Conservation (phyloP, 1,139 yeast genomes). For the Blastobotrys illinoisensis region DNA sequence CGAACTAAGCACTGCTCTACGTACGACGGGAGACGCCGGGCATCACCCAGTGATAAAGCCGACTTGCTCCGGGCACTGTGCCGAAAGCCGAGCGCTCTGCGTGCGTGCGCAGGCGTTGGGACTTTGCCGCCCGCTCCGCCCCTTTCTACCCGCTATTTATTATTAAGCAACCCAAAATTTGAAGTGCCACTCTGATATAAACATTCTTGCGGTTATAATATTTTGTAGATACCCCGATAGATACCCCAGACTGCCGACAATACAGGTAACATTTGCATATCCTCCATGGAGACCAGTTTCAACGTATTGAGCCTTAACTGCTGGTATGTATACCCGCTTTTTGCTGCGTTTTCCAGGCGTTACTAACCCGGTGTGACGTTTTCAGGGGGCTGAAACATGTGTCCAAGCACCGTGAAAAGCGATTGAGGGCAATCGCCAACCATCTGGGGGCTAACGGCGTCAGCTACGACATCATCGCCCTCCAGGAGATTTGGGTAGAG, state of each 20-base stretch:
- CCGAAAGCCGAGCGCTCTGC: neutral
- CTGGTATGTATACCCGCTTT: constrained; percentile 10
- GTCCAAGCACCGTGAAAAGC: constrained; percentile 57
- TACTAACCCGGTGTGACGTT: neutral
- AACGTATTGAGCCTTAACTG: constrained; percentile 14
- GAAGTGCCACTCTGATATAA: neutral
- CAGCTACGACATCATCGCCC: constrained; percentile 74
- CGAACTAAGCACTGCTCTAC: neutral
- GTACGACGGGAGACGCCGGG: neutral
- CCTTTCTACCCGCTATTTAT: neutral
- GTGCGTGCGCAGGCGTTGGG: neutral
- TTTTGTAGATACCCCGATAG: neutral
- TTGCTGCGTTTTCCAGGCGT: neutral
- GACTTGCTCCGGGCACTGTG: neutral
- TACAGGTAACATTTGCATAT: neutral
- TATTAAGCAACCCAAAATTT: neutral
- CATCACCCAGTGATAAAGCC: neutral
- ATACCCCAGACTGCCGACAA: neutral
- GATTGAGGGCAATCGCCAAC: constrained; percentile 72
- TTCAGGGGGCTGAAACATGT: constrained; percentile 80
- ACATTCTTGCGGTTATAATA: neutral
- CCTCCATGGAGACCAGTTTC: constrained; percentile 3
- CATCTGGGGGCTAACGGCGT: constrained; percentile 45
- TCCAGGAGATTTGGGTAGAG: constrained; percentile 91
- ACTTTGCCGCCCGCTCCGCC: neutral